Evolutionary conservation across 2,329 filamentous ascomycete species (phyloP).

Genomic region (Alternaria atra): DNA sequence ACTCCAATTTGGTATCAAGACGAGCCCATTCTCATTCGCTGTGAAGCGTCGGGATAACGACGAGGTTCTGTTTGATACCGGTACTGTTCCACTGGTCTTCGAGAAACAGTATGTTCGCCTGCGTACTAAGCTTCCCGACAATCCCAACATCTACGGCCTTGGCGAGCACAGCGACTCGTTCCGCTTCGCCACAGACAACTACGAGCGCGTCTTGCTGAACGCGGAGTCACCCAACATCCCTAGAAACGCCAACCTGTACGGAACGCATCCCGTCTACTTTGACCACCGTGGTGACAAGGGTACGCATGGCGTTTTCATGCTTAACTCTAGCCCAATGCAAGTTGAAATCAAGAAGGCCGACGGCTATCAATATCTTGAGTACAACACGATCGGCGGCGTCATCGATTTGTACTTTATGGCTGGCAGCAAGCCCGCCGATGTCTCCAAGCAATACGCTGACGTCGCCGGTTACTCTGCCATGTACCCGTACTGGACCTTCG

Average conservation of each 20-base stretch:
- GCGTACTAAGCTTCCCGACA: conserved; percentile 72
- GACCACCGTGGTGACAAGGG: conserved; percentile 69
- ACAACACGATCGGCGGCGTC: conserved; percentile 79
- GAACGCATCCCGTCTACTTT: conserved; percentile 76
- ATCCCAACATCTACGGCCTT: conserved; percentile 78
- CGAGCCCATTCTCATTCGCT: conserved; percentile 73
- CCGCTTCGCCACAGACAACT: conserved; percentile 71
- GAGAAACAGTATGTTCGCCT: conserved; percentile 80
- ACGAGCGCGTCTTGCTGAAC: conserved; percentile 75
- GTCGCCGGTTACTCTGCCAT: conserved; percentile 59
- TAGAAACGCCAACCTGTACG: conserved; percentile 72
- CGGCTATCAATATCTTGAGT: conserved; percentile 76
- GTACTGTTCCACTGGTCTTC: conserved; percentile 72
- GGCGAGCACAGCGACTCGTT: conserved; percentile 80
- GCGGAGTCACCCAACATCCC: conserved; percentile 71
- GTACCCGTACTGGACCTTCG: conserved; percentile 63
- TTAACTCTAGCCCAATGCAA: conserved; percentile 66
- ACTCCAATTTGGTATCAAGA: conserved; percentile 63
- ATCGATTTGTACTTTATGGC: conserved; percentile 69
- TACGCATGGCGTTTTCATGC: conserved; percentile 50
- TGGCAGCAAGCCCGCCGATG: conserved; percentile 57
- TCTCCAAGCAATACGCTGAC: conserved; percentile 61
- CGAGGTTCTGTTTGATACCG: conserved; percentile 74
- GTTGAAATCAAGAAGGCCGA: conserved; percentile 73
- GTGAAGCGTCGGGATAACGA: conserved; percentile 66